Base-by-base conservation (phyloP, 2,329 filamentous ascomycete genomes). In the Exserohilum rostratum region DNA sequence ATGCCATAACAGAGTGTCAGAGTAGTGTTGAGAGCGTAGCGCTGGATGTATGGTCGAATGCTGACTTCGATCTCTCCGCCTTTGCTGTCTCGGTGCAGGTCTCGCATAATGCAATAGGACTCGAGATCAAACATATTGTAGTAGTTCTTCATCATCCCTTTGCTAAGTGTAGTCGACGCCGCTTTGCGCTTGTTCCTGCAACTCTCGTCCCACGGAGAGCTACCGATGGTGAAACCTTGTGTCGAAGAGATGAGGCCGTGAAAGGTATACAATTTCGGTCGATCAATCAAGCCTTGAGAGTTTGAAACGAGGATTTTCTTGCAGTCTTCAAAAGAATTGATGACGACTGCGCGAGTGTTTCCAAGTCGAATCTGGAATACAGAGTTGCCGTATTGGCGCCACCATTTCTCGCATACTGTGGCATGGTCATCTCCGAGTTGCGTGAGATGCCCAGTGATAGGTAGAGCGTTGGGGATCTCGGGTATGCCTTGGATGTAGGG, bases 161-260 rank as follows among this genome's bases (percentile, higher is more conserved):
- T 68, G 12, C 78, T 76, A 1, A 84, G 66, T 0, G 81, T 80
- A 1, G 77, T 78, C 1, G 79, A 79, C 0, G 80, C 78, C 1
- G 81, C 80, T 57, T 82, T 83, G 0, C 82, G 74, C 62, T 82
- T 82, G 58, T 81, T 83, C 61, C 79, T 80, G 66, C 80, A 83
- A 31, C 77, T 81, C 18, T 81, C 78, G 47, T 83, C 80, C 82
- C 81, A 83, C 0, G 81, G 82, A 2, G 76, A 79, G 5, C 76
- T 79, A n/a, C 81, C 82, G 46, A 84, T 83, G 0, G 82, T 84
- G 68, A 83, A 84, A 1, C 82, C 82, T 58, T 84, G 80, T 0
- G 60, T 69, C 2, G 65, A 68, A 2, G 76, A 79, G 13, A 84
- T 82, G 44, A 83, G 72, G 2, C 79, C 80, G 56, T 84, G 82